Base-by-base conservation (phyloP, 108 stramenopile species). In the Pseudonitzschia pungens region DNA sequence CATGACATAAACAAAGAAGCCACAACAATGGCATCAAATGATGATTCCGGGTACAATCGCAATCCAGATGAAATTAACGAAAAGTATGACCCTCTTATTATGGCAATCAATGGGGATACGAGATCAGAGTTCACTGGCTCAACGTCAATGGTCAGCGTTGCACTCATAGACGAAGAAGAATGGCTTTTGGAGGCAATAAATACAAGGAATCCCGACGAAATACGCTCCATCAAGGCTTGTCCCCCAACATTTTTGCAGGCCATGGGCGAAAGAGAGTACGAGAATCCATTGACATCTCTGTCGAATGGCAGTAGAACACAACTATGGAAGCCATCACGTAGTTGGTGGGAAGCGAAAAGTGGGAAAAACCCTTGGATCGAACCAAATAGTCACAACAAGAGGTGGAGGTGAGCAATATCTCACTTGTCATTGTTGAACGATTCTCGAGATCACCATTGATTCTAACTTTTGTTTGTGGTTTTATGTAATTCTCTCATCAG, bases 351-450 rank as follows among this genome's bases (percentile, higher is more conserved):
- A 78, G 94, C 94, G 8, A 95, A 92, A 80, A 82, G 79, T 50
- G 91, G 91, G 26, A 92, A 95, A 72, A 95, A 95, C 79, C 85
- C 85, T 62, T 95, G 94, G 94, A 92, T 95, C 18, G 94, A 95
- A 78, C 94, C 94, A 12, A 81, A 84, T 26, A 86, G 84, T 62
- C 94, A 95, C 74, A 92, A 92, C 70, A 92, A 92, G 76, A 71
- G 94, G 57, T 95, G 94, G 94, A 84, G 94, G 91, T 92, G 72
- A 83, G 93, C 14, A 36, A 5, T 6, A 36, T 36, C 6, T 36
- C 4, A 36, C 2, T 2, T 36, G 36, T 5, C 36, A 36, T 36
- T 6, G 36, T 6, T 36, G 36, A 36, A 6, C 36, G 6, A 2
- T 36, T 36, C 6, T 36, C 6, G 4, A 36, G 40, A 33, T 29